These are phyloP conservation scores for Suhomyces emberorum DNA, from an alignment of 805 yeast species.

Conservation along the genomic window DNA sequence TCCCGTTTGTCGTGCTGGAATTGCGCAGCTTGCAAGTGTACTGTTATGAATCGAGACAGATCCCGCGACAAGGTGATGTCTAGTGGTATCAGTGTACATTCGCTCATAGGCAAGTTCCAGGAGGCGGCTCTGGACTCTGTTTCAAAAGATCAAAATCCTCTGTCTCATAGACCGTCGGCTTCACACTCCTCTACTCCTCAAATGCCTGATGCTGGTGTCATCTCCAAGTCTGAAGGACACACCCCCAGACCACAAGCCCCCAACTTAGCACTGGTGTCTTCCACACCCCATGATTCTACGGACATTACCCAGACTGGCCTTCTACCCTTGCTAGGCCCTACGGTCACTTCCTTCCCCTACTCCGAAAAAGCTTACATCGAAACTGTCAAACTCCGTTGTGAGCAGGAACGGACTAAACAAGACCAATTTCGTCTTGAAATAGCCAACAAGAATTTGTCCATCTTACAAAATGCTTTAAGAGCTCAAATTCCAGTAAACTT, in stretches of 20 bases:
- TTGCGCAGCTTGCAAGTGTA: not conserved
- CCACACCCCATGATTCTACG: not conserved
- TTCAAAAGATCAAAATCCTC: not conserved
- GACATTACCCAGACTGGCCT: slow-evolving; percentile 16
- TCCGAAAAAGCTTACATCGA: slow-evolving; percentile 56
- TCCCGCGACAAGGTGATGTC: not conserved
- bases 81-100: slow-evolving; percentile 39
- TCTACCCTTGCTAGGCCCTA: slow-evolving; percentile 49
- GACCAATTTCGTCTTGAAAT: slow-evolving; percentile 68
- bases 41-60: slow-evolving; percentile 3
- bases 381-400: slow-evolving; percentile 57
- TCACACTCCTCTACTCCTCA: not conserved
- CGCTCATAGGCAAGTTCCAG: slow-evolving; percentile 32
- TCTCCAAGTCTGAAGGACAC: not conserved
- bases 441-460: slow-evolving; percentile 54
- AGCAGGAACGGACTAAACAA: slow-evolving; percentile 82
- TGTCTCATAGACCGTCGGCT: not conserved
- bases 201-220: not conserved
- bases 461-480: slow-evolving; percentile 57
- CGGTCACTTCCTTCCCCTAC: slow-evolving; percentile 50
- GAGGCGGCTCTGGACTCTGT: not conserved
- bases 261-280: not conserved
- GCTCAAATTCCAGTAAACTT: slow-evolving; percentile 62
- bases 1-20: not conserved
- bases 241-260: not conserved